phyloP scores from a whole-genome alignment of 129 eudicot genomes.

The Flaveria sonorensis region DNA sequence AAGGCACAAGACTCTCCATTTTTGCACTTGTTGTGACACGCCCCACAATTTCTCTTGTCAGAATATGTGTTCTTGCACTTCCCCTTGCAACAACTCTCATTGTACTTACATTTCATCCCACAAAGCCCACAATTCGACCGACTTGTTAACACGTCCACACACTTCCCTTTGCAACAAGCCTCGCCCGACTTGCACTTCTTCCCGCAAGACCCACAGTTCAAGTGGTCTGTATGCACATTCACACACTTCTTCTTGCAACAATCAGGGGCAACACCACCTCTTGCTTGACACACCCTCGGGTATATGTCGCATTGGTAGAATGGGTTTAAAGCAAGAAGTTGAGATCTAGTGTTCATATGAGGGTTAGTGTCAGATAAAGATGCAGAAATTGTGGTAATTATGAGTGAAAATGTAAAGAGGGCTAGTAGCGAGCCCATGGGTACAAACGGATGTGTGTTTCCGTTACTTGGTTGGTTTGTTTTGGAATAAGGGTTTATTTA shows the following conservation, averaged over 20 bases:
- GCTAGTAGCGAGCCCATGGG: slow-evolving; percentile 26
- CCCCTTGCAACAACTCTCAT: slow-evolving; percentile 48
- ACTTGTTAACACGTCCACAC: slow-evolving; percentile 31
- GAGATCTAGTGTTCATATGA: slow-evolving; percentile 23
- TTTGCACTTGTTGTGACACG: slow-evolving; percentile 50
- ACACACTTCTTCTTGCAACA: slow-evolving; percentile 55
- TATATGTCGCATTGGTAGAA: slow-evolving; percentile 40
- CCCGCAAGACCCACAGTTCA: slow-evolving; percentile 48
- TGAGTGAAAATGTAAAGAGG: slow-evolving; percentile 11
- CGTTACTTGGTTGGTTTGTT: neutral
- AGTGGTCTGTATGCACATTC: slow-evolving; percentile 36
- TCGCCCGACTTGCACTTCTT: slow-evolving; percentile 39
- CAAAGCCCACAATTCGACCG: slow-evolving; percentile 40
- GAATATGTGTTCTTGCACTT: slow-evolving; percentile 35
- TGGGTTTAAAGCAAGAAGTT: slow-evolving; percentile 31
- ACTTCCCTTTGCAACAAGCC: slow-evolving; percentile 39
- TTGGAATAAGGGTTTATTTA: slow-evolving; percentile 17
- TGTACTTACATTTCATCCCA: slow-evolving; percentile 45
- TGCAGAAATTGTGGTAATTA: slow-evolving; percentile 19
- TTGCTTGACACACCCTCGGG: slow-evolving; percentile 43
- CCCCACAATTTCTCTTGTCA: slow-evolving; percentile 40
- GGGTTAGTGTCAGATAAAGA: slow-evolving; percentile 8
- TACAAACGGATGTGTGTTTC: slow-evolving; percentile 13
- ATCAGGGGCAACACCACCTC: slow-evolving; percentile 39
- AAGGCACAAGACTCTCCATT: slow-evolving; percentile 40